phyloP scores from a whole-genome alignment of 2,329 filamentous ascomycete genomes.

The Colletotrichum australisinense region DNA sequence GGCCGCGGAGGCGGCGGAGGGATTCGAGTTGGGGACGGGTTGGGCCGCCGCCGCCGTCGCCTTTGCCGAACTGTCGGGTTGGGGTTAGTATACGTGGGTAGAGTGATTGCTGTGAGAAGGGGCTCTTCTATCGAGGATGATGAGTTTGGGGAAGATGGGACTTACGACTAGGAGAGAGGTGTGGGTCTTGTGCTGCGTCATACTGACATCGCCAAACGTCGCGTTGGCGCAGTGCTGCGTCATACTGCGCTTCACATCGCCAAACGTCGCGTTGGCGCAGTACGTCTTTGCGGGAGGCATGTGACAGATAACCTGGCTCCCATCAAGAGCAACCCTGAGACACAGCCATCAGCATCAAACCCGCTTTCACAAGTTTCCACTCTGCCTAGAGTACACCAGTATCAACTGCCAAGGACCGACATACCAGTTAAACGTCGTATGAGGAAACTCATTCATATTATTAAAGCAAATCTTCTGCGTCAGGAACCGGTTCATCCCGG shows the following conservation, averaged over 20 bases:
- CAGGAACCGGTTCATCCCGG: conserved; percentile 76
- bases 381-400: too few species aligned
- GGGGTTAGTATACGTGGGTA: too few species aligned
- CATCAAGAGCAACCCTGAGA: conserved; percentile 67
- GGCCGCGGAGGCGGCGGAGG: conserved; percentile 72
- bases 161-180: conserved; percentile 67
- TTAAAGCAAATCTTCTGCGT: conserved; percentile 81
- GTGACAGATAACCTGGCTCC: conserved; percentile 76
- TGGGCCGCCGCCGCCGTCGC: conserved; percentile 75
- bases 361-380: too few species aligned
- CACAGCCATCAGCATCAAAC: neutral
- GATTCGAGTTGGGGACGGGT: conserved; percentile 75
- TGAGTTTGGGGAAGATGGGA: conserved; percentile 39
- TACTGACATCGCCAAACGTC: conserved; percentile 48
- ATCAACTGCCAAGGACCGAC: too few species aligned
- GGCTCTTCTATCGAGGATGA: neutral
- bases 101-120: too few species aligned
- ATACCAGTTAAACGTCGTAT: conserved; percentile 76
- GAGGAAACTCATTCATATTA: conserved; percentile 79
- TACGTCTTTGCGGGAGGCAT: conserved; percentile 77
- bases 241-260: conserved; percentile 65
- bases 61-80: conserved; percentile 66
- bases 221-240: conserved; percentile 69
- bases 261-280: conserved; percentile 73
- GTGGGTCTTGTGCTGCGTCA: conserved; percentile 74